A percentile compares a stretch with the other conserved stretches of the same genome.
Evolutionary conservation across 345 rosid genomes (phyloP).

Genomic region (Gossypium raimondii): DNA sequence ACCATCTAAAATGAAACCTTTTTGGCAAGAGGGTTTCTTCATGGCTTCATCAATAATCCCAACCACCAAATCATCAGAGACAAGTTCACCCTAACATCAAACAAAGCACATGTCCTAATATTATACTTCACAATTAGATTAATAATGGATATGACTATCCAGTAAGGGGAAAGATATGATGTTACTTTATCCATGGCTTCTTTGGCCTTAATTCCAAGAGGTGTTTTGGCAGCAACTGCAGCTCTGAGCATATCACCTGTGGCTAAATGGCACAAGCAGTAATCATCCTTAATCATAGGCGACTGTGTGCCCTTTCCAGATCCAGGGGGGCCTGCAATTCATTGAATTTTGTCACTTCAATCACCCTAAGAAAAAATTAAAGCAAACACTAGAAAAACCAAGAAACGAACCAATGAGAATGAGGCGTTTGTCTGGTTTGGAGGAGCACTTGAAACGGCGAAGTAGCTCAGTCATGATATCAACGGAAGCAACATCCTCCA

Average conservation of each 20-base stretch:
- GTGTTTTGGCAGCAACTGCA: conserved; percentile 84
- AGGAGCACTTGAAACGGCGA: conserved; percentile 75
- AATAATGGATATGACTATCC: neutral
- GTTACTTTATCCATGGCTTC: conserved; percentile 92
- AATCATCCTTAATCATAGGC: conserved; percentile 81
- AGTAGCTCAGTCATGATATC: conserved; percentile 88
- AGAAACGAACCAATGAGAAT: conserved; percentile 60
- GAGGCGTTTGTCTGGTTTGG: conserved; percentile 87
- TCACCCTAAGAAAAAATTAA: neutral
- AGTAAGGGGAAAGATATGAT: neutral
- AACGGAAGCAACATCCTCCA: conserved; percentile 73
- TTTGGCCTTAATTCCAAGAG: conserved; percentile 91
- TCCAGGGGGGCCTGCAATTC: conserved; percentile 81
- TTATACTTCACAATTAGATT: neutral
- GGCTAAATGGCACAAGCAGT: conserved; percentile 91
- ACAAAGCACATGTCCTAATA: neutral
- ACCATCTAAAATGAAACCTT: conserved; percentile 91
- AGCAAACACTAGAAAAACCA: neutral
- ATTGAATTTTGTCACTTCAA: neutral
- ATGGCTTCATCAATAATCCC: conserved; percentile 91
- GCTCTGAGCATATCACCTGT: conserved; percentile 98
- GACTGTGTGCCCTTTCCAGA: conserved; percentile 96
- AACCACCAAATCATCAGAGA: conserved; percentile 91
- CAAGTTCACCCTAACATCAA: conserved; percentile 59
- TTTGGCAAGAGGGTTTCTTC: conserved; percentile 79